Evolutionary conservation across 345 rosid species (phyloP).

Genomic region (Abelmoschus esculentus): DNA sequence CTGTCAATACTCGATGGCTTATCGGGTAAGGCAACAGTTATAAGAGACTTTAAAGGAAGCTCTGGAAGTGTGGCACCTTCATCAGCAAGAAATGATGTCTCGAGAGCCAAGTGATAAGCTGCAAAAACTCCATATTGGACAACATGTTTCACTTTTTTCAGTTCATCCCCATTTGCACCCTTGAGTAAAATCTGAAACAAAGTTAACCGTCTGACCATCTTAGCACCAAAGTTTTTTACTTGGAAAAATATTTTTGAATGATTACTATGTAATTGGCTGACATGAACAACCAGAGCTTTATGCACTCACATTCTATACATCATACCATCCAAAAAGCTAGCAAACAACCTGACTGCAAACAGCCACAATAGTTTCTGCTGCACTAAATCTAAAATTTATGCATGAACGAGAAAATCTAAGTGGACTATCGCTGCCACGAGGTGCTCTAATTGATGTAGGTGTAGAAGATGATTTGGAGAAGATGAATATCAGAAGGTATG

Average conservation of each 20-base stretch:
- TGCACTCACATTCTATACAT: not conserved
- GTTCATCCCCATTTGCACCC: conserved; percentile 85
- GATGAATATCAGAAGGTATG: not conserved
- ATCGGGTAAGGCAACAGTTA: conserved; percentile 83
- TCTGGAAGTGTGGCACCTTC: conserved; percentile 98
- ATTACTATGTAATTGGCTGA: not conserved
- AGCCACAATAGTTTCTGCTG: conserved; percentile 8
- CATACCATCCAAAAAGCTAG: too few species aligned
- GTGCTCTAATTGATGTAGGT: not conserved
- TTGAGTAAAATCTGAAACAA: conserved; percentile 72
- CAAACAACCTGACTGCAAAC: conserved; percentile 5
- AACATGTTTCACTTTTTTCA: conserved; percentile 94
- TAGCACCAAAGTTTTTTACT: not conserved
- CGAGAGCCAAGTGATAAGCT: conserved; percentile 94
- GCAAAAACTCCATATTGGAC: conserved; percentile 97
- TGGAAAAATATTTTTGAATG: not conserved
- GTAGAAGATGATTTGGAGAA: not conserved
- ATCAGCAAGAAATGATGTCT: conserved; percentile 94
- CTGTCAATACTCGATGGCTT: conserved; percentile 64
- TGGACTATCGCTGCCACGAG: not conserved
- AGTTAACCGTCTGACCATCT: conserved; percentile 7
- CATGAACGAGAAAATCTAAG: too few species aligned
- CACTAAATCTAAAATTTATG: not conserved
- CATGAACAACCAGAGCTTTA: not conserved
- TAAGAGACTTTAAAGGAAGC: conserved; percentile 69